Evolutionary conservation across 352 stramenopile genomes (phyloP).

Genomic region (Pythium apleroticum): DNA sequence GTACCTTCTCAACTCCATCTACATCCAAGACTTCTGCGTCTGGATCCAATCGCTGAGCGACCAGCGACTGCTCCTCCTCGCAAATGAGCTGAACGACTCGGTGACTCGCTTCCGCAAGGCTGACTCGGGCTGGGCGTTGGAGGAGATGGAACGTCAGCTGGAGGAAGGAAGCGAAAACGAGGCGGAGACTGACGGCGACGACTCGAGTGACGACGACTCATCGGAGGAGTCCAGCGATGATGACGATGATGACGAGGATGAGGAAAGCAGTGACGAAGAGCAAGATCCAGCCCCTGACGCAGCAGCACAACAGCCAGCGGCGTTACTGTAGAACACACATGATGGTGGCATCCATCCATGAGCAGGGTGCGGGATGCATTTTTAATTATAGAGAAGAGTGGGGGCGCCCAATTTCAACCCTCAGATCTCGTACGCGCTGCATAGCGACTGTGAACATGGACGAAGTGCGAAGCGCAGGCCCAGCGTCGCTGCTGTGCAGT

Average conservation of each 20-base stretch:
- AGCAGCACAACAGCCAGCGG: background rate
- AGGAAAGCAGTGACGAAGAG: conserved; percentile 8
- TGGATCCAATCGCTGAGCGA: conserved; percentile 80
- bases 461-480: conserved; percentile 24
- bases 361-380: background rate
- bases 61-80: conserved; percentile 38
- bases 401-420: background rate
- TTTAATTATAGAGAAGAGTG: conserved; percentile 20
- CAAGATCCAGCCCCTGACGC: background rate
- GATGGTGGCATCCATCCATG: background rate
- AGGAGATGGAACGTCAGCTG: conserved; percentile 70
- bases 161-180: conserved; percentile 33
- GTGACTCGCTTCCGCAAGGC: conserved; percentile 55
- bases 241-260: conserved; percentile 22
- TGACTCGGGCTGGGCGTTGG: conserved; percentile 73
- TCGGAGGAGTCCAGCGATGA: conserved; percentile 24
- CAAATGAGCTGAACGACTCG: conserved; percentile 33
- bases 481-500: background rate
- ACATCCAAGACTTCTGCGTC: conserved; percentile 92
- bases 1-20: conserved; percentile 96
- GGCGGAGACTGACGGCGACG: conserved; percentile 2
- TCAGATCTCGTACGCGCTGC: conserved; percentile 11
- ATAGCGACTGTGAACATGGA: conserved; percentile 19
- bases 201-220: conserved; percentile 25
- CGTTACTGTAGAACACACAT: background rate